These are phyloP conservation scores for Camellia sinensis DNA, from an alignment of 148 eudicot species.

Conservation along the genomic window DNA sequence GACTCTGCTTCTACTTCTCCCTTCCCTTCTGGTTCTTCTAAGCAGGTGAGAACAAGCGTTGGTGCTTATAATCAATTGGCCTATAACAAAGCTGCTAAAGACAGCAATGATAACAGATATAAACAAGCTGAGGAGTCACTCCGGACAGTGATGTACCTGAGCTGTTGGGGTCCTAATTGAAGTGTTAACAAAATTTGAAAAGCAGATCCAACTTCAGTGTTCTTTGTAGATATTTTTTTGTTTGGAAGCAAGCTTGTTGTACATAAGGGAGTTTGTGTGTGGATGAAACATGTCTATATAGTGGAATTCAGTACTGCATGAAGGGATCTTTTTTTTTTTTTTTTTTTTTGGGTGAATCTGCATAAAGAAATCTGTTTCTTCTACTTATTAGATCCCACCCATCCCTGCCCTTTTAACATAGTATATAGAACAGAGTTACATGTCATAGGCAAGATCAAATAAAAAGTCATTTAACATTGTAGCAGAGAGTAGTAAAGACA, in stretches of 20 bases:
- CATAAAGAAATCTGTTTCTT: neutral
- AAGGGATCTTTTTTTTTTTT: neutral
- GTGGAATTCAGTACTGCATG: neutral
- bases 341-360: too few species aligned
- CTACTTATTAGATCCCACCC: neutral
- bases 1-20: neutral
- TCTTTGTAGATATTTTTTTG: neutral
- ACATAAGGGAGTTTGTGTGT: neutral
- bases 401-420: neutral
- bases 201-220: neutral
- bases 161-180: slow-evolving; percentile 18
- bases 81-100: neutral
- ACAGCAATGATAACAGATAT: neutral
- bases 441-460: neutral
- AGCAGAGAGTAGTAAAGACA: neutral
- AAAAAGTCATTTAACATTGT: neutral
- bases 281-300: neutral
- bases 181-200: neutral
- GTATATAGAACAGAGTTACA: neutral
- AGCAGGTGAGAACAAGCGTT: neutral
- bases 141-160: slow-evolving; percentile 14
- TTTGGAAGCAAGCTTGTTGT: neutral
- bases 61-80: slow-evolving; percentile 5
- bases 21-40: slow-evolving; percentile 3
- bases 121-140: slow-evolving; percentile 11